These are phyloP conservation scores for Juglanconis juglandina DNA, from an alignment of 2,329 filamentous ascomycete genomes.

Conservation along the genomic window DNA sequence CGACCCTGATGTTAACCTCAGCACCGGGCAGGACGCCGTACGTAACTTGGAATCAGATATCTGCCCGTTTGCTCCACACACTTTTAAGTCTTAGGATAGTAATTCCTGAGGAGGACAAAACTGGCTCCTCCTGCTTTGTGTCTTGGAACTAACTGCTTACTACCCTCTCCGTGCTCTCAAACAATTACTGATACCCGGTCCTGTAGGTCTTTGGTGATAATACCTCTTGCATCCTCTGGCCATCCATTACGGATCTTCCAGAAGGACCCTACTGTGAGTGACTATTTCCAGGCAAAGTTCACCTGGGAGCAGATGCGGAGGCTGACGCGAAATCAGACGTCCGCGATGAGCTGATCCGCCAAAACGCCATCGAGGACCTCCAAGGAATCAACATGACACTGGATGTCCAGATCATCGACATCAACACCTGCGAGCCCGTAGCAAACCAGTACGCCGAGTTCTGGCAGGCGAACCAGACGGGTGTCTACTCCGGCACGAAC, in stretches of 20 bases:
- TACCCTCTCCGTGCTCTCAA: not conserved
- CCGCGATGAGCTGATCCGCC: conserved; percentile 2
- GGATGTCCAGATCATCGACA: conserved; percentile 50
- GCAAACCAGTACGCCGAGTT: conserved; percentile 41
- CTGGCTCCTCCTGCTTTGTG: no score
- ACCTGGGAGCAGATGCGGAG: not conserved
- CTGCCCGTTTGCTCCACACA: no score
- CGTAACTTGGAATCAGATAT: not conserved
- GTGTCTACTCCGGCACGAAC: conserved; percentile 5
- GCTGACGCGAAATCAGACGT: not conserved
- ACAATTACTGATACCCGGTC: not conserved
- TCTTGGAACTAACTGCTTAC: no score
- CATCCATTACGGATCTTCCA: not conserved
- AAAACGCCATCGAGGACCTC: not conserved
- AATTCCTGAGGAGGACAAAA: no score
- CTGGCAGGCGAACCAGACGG: conserved; percentile 32
- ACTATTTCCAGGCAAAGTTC: not conserved
- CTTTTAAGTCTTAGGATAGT: no score
- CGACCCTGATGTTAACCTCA: not conserved
- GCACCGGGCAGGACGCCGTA: not conserved
- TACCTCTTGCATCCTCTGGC: conserved; percentile 3
- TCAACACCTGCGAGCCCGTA: conserved; percentile 46
- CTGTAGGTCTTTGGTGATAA: not conserved
- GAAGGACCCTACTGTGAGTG: conserved; percentile 5
- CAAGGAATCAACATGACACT: conserved; percentile 45